phyloP scores from a whole-genome alignment of 2,329 filamentous ascomycete genomes.

The Zymoseptoria brevis region DNA sequence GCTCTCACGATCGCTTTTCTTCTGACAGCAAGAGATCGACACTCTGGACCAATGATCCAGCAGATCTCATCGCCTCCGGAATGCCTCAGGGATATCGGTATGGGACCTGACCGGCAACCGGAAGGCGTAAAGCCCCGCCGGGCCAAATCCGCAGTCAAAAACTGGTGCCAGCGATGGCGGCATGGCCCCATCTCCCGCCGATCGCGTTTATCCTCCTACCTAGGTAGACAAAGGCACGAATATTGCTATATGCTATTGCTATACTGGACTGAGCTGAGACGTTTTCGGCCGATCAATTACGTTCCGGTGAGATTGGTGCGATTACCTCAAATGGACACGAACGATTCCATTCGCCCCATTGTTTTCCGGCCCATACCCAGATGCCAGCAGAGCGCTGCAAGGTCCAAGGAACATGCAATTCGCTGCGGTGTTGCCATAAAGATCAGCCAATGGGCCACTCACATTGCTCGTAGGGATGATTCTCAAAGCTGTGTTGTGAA shows the following conservation, averaged over 20 bases:
- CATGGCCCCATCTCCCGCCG: background rate
- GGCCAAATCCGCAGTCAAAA: background rate
- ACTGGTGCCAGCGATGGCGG: background rate
- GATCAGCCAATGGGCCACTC: background rate
- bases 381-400: background rate
- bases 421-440: background rate
- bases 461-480: background rate
- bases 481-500: background rate
- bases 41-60: background rate
- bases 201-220: background rate
- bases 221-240: background rate
- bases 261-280: background rate
- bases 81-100: background rate
- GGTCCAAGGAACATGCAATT: background rate
- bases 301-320: background rate
- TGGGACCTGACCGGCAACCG: too few species aligned
- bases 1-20: background rate
- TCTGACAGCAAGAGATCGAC: background rate
- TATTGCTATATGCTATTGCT: background rate
- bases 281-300: too few species aligned
- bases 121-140: too few species aligned
- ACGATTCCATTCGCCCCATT: too few species aligned
- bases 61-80: background rate
- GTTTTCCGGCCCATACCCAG: too few species aligned
- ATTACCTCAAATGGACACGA: background rate